Evolutionary conservation across 495 filamentous ascomycete genomes (phyloP).

Genomic region (Neurospora intermedia): DNA sequence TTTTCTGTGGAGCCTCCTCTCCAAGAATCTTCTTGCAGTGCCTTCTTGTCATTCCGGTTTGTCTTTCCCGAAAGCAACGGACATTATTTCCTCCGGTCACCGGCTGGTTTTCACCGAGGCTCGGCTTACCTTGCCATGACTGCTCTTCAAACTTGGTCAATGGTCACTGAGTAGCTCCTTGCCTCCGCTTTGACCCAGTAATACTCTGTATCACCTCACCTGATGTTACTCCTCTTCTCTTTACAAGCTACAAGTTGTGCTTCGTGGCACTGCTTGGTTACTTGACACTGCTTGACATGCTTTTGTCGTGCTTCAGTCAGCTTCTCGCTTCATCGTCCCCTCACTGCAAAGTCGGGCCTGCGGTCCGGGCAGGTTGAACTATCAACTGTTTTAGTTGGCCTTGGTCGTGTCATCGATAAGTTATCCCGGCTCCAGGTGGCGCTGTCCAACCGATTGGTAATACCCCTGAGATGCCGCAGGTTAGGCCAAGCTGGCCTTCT

Average conservation of each 20-base stretch:
- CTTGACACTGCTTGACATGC: neutral
- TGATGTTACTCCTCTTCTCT: neutral
- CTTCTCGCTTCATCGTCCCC: neutral
- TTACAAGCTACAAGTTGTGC: neutral
- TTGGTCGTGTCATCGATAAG: neutral
- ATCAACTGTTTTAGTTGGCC: neutral
- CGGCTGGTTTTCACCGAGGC: neutral
- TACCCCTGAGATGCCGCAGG: neutral
- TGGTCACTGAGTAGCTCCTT: neutral
- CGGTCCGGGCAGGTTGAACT: neutral
- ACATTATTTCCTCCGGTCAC: neutral
- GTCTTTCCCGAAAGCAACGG: neutral
- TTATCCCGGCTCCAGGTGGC: neutral
- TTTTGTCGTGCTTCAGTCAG: neutral
- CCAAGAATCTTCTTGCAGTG: neutral
- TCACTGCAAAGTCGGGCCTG: neutral
- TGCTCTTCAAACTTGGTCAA: neutral
- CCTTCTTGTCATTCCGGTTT: neutral
- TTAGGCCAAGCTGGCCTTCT: neutral
- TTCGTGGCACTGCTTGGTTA: neutral
- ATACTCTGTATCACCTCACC: neutral
- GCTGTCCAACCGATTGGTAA: neutral
- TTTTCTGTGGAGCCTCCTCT: neutral
- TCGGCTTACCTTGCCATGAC: neutral
- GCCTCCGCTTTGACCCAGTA: neutral